Evolutionary conservation across 441 rosid species (phyloP).

Genomic region (Croton laevigatus): DNA sequence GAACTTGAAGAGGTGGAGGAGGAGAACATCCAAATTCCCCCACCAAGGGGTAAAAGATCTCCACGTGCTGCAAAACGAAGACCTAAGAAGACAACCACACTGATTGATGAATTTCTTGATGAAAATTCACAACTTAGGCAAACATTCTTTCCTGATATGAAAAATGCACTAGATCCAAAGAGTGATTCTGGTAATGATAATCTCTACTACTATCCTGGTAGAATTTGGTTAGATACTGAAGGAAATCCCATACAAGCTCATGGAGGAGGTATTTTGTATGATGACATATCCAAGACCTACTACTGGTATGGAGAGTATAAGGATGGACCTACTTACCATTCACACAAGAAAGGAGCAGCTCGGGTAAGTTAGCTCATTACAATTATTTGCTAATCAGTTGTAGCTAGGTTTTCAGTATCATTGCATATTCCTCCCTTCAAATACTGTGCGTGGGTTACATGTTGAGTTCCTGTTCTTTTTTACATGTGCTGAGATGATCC

Average conservation of each 20-base stretch:
- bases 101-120: constrained; percentile 88
- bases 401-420: constrained; percentile 3
- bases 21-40: constrained; percentile 67
- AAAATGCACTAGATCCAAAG: constrained; percentile 57
- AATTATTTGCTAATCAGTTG: background rate
- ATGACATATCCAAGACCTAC: constrained; percentile 54
- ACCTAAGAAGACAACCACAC: constrained; percentile 59
- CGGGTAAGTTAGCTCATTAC: constrained; percentile 54
- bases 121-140: constrained; percentile 75
- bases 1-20: constrained; percentile 80
- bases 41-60: constrained; percentile 72
- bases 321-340: constrained; percentile 85
- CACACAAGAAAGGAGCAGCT: constrained; percentile 79
- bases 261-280: constrained; percentile 76
- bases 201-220: constrained; percentile 64
- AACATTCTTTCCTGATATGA: constrained; percentile 67
- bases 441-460: constrained; percentile 4
- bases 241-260: constrained; percentile 96
- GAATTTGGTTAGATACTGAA: constrained; percentile 85
- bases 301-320: constrained; percentile 97
- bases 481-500: constrained; percentile 6
- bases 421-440: background rate
- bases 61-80: constrained; percentile 75
- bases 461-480: background rate
- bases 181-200: constrained; percentile 55